Base-by-base conservation (phyloP, 2,329 filamentous ascomycete genomes). In the Helicocarpus griseus region DNA sequence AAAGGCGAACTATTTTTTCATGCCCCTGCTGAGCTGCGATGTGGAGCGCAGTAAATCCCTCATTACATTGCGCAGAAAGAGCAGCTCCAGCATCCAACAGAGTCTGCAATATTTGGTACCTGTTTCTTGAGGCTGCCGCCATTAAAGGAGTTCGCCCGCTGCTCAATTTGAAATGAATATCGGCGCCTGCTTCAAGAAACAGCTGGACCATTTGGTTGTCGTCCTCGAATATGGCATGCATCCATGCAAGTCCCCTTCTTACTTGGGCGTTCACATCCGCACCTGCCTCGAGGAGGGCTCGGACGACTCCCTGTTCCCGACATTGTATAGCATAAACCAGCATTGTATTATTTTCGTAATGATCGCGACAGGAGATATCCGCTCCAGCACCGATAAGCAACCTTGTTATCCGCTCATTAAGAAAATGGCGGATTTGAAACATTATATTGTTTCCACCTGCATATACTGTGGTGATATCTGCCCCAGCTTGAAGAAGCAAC, bases 401-500 rank as follows among this genome's bases (percentile, higher is more conserved):
- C 14, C 22, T 22, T 2, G 24, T 13, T 26, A 28, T 22, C 8
- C 22, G 19, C 39, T 9, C 21, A 43, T 43, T 24, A 14, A 38
- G 35, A 17, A 14, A 38, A 7, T 19, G 5, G 3, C 19, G 7
- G n/a, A 38, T 38, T 14, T 38, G n/a, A 3, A 38, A 17, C 35
- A 38, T 38, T 38, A 19, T 38, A 5, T 14, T 38, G 5, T 38
- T 14, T 9, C 35, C 35, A 8, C 19, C 19, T 14, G n/a, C n/a
- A 9, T 38, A 38, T 38, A 38, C 2, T 7, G 35, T 38, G 35
- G n/a, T 17, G n/a, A 47, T 33, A n/a, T 47, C 31, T 35, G 44
- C 44, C 19, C 44, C 44, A 24, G 44, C 44, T 13, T 47, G 28
- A 21, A 47, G 44, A 14, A 47, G 44, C n/a, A 47, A 17, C 26